phyloP scores from a whole-genome alignment of 352 stramenopile genomes.

The Phytopythium aichiense region DNA sequence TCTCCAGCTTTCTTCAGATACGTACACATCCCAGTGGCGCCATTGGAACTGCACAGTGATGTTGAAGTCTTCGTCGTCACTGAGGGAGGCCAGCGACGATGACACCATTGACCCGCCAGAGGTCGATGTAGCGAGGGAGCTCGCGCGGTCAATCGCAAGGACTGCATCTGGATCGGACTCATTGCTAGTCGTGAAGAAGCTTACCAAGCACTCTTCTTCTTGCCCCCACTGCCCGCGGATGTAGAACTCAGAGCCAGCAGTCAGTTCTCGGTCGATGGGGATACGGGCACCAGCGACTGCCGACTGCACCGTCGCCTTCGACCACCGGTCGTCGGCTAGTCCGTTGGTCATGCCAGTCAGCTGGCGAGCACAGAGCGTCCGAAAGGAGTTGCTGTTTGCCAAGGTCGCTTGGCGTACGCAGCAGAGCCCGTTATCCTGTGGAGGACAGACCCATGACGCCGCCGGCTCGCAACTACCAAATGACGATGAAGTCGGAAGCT shows the following conservation, averaged over 20 bases:
- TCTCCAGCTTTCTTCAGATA: background rate
- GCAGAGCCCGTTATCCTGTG: slow-evolving; percentile 8
- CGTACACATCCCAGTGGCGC: slow-evolving; percentile 15
- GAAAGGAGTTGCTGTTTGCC: slow-evolving; percentile 2
- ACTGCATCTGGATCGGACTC: background rate
- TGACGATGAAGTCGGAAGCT: background rate
- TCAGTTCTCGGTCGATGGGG: slow-evolving; percentile 4
- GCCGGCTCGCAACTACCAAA: slow-evolving; percentile 12
- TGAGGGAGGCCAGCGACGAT: slow-evolving; percentile 6
- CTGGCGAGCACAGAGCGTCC: slow-evolving; percentile 8
- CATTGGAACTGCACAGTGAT: slow-evolving; percentile 13
- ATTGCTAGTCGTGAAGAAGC: background rate
- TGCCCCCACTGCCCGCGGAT: slow-evolving; percentile 12
- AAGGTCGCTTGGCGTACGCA: slow-evolving; percentile 11
- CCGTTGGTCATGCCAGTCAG: background rate
- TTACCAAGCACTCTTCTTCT: slow-evolving; percentile 1
- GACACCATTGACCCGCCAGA: background rate
- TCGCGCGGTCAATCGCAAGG: slow-evolving; percentile 9
- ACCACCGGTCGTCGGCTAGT: background rate
- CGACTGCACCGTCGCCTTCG: background rate
- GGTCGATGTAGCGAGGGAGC: background rate
- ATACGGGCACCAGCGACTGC: slow-evolving; percentile 1
- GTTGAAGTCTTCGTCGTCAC: slow-evolving; percentile 11
- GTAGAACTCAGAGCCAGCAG: slow-evolving; percentile 9
- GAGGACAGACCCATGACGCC: slow-evolving; percentile 14